Evolutionary conservation across 163 green algal species (phyloP).

Genomic region (Botryococcus braunii): DNA sequence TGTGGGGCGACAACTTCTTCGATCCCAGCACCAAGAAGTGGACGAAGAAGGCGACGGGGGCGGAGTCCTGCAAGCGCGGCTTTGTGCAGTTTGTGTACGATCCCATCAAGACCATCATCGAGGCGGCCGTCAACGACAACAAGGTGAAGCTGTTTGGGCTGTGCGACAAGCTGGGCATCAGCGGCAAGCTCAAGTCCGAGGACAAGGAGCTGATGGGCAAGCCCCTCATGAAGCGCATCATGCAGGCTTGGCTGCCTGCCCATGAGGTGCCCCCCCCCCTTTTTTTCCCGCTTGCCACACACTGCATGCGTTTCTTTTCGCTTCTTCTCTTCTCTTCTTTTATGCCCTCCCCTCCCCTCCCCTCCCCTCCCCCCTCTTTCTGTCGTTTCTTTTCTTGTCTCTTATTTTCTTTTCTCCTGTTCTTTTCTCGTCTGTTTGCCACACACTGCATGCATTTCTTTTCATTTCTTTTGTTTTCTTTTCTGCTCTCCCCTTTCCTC

Average conservation of each 20-base stretch:
- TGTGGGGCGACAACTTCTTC: constrained; percentile 99
- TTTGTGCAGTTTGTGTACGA: constrained; percentile 99
- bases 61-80: constrained; percentile 83
- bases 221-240: constrained; percentile 98
- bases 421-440: no score
- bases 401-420: no score
- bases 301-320: no score
- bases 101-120: constrained; percentile 90
- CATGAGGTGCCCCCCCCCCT: constrained; percentile 28
- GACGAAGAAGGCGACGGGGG: constrained; percentile 82
- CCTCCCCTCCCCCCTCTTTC: no score
- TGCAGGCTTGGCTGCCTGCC: constrained; percentile 97
- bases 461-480: no score
- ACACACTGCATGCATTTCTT: no score
- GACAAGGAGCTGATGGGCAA: constrained; percentile 97
- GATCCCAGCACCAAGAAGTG: constrained; percentile 97
- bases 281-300: no score
- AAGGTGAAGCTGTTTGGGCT: constrained; percentile 94
- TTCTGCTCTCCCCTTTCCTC: no score
- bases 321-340: no score
- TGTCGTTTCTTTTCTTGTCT: no score
- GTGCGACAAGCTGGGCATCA: constrained; percentile 88
- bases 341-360: no score
- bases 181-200: constrained; percentile 71
- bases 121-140: constrained; percentile 92